A percentile compares a stretch with the other conserved stretches of the same genome.
These are phyloP conservation scores for Plantago major DNA, from an alignment of 257 asterid species.

Conservation along the genomic window DNA sequence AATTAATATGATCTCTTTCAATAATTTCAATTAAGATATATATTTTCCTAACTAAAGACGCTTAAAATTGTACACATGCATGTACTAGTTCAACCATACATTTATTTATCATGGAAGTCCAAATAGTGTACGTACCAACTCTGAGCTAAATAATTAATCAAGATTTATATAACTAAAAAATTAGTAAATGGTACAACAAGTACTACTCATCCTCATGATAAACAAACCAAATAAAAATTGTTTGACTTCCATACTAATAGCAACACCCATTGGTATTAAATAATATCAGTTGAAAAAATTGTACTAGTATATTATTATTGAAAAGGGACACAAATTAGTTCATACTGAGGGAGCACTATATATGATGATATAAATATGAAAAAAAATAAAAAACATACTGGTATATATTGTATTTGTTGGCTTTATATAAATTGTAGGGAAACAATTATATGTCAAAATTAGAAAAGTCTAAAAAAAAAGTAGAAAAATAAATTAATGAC, in stretches of 20 bases:
- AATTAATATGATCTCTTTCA: neutral
- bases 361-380: too few relatives aligned
- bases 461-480: too few relatives aligned
- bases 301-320: too few relatives aligned
- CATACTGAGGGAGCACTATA: too few relatives aligned
- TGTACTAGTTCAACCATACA: slow-evolving; percentile 31
- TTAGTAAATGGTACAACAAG: too few relatives aligned
- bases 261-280: neutral
- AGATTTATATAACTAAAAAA: neutral
- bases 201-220: neutral
- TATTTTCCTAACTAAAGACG: slow-evolving; percentile 17
- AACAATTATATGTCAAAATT: too few relatives aligned
- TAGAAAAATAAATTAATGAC: too few relatives aligned
- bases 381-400: too few relatives aligned
- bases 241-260: neutral
- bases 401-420: too few relatives aligned
- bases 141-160: neutral
- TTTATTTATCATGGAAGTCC: slow-evolving; percentile 16
- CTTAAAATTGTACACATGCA: slow-evolving; percentile 26
- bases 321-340: too few relatives aligned
- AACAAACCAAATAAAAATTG: neutral
- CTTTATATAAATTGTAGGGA: too few relatives aligned
- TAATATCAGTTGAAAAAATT: too few relatives aligned
- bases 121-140: slow-evolving; percentile 25
- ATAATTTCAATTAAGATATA: slow-evolving; percentile 13